These are phyloP conservation scores for Quercus agrifolia DNA, from an alignment of 306 rosid species.

Conservation along the genomic window DNA sequence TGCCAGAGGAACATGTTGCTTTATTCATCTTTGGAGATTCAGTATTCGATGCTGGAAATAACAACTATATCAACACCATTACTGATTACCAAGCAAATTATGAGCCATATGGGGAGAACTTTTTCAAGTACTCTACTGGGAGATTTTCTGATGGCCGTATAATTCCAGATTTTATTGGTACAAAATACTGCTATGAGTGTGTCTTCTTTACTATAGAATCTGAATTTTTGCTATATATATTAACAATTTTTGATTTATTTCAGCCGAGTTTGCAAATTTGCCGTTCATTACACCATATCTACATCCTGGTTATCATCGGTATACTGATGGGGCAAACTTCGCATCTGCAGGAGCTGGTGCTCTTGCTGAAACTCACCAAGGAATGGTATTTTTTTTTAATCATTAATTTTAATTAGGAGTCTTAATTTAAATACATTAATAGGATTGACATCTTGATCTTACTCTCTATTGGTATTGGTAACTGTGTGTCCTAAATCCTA, in stretches of 20 bases:
- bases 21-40: conserved; percentile 47
- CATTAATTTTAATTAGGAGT: too few relatives aligned
- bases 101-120: conserved; percentile 37
- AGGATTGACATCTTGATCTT: too few relatives aligned
- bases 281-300: conserved; percentile 49
- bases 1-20: conserved; percentile 13
- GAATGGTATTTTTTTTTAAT: conserved; percentile 29
- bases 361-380: conserved; percentile 44
- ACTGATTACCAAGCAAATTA: conserved; percentile 13
- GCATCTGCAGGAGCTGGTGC: conserved; percentile 80
- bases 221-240: not conserved
- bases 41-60: conserved; percentile 41
- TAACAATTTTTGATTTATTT: not conserved
- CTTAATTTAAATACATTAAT: too few relatives aligned
- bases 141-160: conserved; percentile 40
- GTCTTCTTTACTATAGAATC: not conserved
- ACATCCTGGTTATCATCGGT: conserved; percentile 31
- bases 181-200: not conserved
- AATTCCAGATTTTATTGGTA: conserved; percentile 44
- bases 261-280: conserved; percentile 62
- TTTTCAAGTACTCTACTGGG: conserved; percentile 38
- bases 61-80: conserved; percentile 40
- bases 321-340: conserved; percentile 52
- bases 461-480: too few relatives aligned
- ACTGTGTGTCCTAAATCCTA: too few relatives aligned